Base-by-base conservation (phyloP, 164 flowering plant species). In the Umbilicus rupestris region DNA sequence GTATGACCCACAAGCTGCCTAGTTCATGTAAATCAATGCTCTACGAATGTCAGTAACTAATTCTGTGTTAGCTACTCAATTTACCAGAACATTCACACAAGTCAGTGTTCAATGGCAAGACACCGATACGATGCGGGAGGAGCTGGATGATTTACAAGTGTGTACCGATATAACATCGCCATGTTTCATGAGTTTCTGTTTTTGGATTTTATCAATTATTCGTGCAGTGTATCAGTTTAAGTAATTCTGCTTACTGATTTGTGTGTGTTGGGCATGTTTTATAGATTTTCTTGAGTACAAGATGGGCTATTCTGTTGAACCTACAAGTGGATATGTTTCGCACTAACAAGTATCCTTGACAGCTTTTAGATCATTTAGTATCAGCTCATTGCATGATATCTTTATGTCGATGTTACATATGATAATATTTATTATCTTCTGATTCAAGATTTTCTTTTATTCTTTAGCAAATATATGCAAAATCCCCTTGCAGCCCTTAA, bases 81-180 rank as follows among this genome's bases (percentile, higher is more conserved):
- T 70, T 68, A 37, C 69, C 79, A 95, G 99, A 85, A 95, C 99
- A 63, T 95, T 95, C 72, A 89, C 99, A 31, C 99, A 95, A 87
- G 96, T 95, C 70, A 95, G 99, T 70, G 77, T 76, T 58, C 99
- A 95, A 69, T 92, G 97, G 99, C 96, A 92, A 78, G 97, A 95
- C 70, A 82, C 84, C 49, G 99, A 94, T 80, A 74, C 96, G 39
- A 85, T 95, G 96, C 84, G 93, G 73, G 97, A 91, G 76, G 99
- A 95, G 70, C 81, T 95, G 49, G 99, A 95, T 78, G 97, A 95
- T 81, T 82, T 95, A 69, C 97, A 92, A 96, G 97, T 89, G 52
- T 71, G 75, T 55, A 26, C 22, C 11, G 33, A 28, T 26, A 24
- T 52, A 14, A 10, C 16, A 22, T 50, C 22, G 49, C 1, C 22